Evolutionary conservation across 495 filamentous ascomycete species (phyloP), one percentile per base, ranked within the genome.

Genomic region (Parathielavia hyrcaniae): DNA sequence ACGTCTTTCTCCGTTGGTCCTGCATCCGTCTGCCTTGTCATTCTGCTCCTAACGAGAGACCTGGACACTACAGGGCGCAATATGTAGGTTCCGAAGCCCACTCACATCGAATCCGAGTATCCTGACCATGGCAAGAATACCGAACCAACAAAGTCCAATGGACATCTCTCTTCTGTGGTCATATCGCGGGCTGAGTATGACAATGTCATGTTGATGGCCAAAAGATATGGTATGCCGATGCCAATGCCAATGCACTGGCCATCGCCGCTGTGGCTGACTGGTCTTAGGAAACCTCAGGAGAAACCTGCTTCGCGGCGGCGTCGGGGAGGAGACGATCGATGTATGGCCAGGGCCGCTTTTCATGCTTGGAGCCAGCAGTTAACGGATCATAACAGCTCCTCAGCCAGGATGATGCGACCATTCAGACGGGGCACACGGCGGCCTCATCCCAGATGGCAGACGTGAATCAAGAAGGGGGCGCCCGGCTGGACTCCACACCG

Each of bases 281-380:
- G 11, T 14, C 19, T 13, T 36, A 89, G 86, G 75, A 55, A 83
- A 81, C 53, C 74, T 91, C 36, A 81, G 76, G 53, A 77, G 75
- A 5, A 83, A 83, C 53, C 79, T 91, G 13, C 70, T 83, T 51
- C 77, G 75, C 52, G 84, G 82, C 34, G 86, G 86, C 4, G 76
- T 89, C 50, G 77, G 78, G 3, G 70, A 76, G 38, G 82, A 84
- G 49, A 83, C 79, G 19, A 70, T 91, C 41, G 75, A 81, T 67
- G 83, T 85, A 69, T 67, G 77, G 53, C 43, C 41, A 54, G 38
- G 22, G 22, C 41, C 35, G 17, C 10, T 7, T 34, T 23, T 16
- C 23, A 5, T 38, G 36, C n/a, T 35, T 30, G 26, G 17, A 32
- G 17, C 14, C 34, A 30, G 41, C 40, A 30, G 61, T 53, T 57